Conservation (phyloP, 1,284 basidiomycete species). For the Uromyces viciae-fabae region DNA sequence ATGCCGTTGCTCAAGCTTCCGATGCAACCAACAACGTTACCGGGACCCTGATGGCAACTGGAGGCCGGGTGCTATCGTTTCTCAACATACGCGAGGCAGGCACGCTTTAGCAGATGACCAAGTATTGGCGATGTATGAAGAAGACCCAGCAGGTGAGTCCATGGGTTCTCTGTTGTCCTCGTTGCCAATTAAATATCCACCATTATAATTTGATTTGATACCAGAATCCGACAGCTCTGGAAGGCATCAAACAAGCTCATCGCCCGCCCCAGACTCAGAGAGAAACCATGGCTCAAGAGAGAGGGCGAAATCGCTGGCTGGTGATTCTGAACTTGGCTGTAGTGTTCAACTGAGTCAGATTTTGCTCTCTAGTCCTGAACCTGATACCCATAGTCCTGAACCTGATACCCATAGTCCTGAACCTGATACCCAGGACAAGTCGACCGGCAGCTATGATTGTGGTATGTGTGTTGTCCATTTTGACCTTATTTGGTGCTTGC, state of each 20-base stretch:
- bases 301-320: too few species aligned
- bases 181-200: background rate
- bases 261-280: background rate
- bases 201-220: background rate
- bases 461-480: background rate
- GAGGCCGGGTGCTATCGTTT: slow-evolving; percentile 3
- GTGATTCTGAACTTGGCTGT: background rate
- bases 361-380: background rate
- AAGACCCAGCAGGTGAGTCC: background rate
- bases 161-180: background rate
- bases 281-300: background rate
- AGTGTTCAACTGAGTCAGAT: background rate
- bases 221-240: background rate
- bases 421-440: background rate
- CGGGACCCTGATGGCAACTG: background rate
- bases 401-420: background rate
- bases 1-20: background rate
- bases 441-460: background rate
- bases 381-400: background rate
- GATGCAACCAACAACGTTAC: background rate
- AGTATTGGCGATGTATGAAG: background rate
- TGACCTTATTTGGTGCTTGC: background rate
- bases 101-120: background rate
- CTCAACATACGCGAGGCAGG: background rate
- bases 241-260: background rate